Base-by-base conservation (phyloP, 306 rosid genomes). In the Quercus rubra region DNA sequence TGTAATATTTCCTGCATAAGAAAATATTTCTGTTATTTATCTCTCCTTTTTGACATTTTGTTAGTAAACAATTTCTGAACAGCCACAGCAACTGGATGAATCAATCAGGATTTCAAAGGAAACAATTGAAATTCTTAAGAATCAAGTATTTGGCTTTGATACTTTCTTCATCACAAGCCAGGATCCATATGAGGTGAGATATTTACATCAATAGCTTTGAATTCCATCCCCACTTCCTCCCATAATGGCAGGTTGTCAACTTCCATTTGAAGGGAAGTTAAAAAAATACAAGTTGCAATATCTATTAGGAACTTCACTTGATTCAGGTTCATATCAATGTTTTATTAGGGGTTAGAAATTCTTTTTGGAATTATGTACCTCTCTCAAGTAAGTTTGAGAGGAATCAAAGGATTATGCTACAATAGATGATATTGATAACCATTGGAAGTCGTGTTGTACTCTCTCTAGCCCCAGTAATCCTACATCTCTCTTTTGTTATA, bases 81-180 rank as follows among this genome's bases (percentile, higher is more conserved):
- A 93, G 99, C 91, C 89, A 66, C 98, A 88, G 77, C 91, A 89
- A 86, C 83, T 93, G 82, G 94, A 89, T 70, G 93, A 95, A 76
- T 86, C 82, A 79, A 83, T 95, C 83, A 85, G 75, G 85, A 88
- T 95, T 82, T 90, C 97, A 3, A 92, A 89, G 85, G 99, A 95
- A 83, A 87, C 91, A 13, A 84, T 95, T 12, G 98, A 95, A 79
- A 78, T 91, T 77, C 87, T 95, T 6, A 95, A 89, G 86, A 88
- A 78, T 84, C 97, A 95, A 87, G 97, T 93, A 58, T 95, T 95
- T 78, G 96, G 99, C 76, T 95, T 95, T 84, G 98, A 93, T 83
- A 93, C 99, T 6, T 95, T 93, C 83, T 95, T 95, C 3, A 91
- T 93, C 78, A 93, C 98, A 71, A 82, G 93, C 83, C 96, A 95